Percentiles rank a stretch among this genome's conserved stretches.
phyloP scores from a whole-genome alignment of 1,284 basidiomycete genomes.

The Phylloboletellus chloephorus region DNA sequence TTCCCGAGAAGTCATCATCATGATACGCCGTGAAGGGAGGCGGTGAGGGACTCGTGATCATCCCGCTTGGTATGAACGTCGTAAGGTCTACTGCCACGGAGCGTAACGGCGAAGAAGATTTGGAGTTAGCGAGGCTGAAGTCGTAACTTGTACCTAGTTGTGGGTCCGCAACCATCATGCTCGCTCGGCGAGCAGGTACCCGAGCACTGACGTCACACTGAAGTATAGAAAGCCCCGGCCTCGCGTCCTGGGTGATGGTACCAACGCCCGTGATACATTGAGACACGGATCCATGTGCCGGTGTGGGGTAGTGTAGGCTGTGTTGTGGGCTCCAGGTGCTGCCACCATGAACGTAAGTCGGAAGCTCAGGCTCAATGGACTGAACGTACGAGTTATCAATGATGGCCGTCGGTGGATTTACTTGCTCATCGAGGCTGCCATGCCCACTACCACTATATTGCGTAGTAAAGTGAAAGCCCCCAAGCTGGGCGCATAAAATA shows the following conservation, averaged over 20 bases:
- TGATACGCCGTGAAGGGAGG: constrained; percentile 24
- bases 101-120: constrained; percentile 16
- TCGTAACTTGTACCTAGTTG: constrained; percentile 11
- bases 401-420: constrained; percentile 25
- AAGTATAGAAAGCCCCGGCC: constrained; percentile 15
- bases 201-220: constrained; percentile 25
- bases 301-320: constrained; percentile 24
- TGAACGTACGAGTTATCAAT: constrained; percentile 25
- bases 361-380: constrained; percentile 7
- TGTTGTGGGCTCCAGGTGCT: constrained; percentile 25
- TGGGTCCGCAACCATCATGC: constrained; percentile 14
- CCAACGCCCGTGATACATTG: constrained; percentile 12
- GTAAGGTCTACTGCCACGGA: constrained; percentile 15
- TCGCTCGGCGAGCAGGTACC: constrained; percentile 15
- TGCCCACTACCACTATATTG: constrained; percentile 13
- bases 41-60: constrained; percentile 22
- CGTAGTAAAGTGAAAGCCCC: constrained; percentile 25
- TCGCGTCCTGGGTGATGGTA: constrained; percentile 26
- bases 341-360: constrained; percentile 26
- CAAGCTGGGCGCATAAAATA: constrained; percentile 21
- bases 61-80: constrained; percentile 14
- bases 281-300: constrained; percentile 20
- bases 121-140: constrained; percentile 6
- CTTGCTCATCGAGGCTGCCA: constrained; percentile 18
- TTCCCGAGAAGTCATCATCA: constrained; percentile 19